A percentile compares a stretch with the other conserved stretches of the same genome.
Conservation (phyloP, 2,329 filamentous ascomycete genomes). For the Bipolaris oryzae region DNA sequence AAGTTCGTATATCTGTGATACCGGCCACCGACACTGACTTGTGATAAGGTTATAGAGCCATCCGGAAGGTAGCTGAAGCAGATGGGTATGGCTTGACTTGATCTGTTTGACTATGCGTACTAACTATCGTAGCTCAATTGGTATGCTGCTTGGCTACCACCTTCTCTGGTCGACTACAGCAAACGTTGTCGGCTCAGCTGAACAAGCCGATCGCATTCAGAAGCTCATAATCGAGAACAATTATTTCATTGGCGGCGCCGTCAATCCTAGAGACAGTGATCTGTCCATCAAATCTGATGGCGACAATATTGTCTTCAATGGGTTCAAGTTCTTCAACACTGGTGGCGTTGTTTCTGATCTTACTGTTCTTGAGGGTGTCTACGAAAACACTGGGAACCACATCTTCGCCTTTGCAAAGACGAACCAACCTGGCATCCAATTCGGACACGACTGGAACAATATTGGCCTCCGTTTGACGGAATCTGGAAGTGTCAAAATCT, state of each 20-base stretch:
- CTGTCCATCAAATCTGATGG: conserved; percentile 62
- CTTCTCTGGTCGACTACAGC: conserved; percentile 68
- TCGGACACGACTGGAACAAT: conserved; percentile 68
- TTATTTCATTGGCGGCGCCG: conserved; percentile 68
- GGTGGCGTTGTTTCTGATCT: conserved; percentile 70
- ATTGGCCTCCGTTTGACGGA: conserved; percentile 68
- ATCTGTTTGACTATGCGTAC: background rate
- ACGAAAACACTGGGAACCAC: conserved; percentile 64
- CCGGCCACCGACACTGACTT: background rate
- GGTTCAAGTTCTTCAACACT: conserved; percentile 70
- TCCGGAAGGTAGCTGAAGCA: conserved; percentile 67
- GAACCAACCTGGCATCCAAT: conserved; percentile 62
- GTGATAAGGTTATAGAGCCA: conserved; percentile 55
- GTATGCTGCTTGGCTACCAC: conserved; percentile 70
- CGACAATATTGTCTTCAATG: conserved; percentile 64
- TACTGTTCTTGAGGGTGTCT: conserved; percentile 68
- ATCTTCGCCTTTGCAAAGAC: conserved; percentile 68
- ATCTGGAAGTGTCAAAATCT: conserved; percentile 66
- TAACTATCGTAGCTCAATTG: conserved; percentile 54
- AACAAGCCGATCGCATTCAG: conserved; percentile 64
- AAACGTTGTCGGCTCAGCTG: conserved; percentile 64
- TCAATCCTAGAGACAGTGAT: conserved; percentile 69
- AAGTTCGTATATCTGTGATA: background rate
- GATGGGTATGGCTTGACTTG: conserved; percentile 57
- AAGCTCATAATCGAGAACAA: conserved; percentile 67